A percentile compares a stretch with the other conserved stretches of the same genome.
phyloP scores from a whole-genome alignment of 1,284 basidiomycete species.

The Moniliophthora roreri region DNA sequence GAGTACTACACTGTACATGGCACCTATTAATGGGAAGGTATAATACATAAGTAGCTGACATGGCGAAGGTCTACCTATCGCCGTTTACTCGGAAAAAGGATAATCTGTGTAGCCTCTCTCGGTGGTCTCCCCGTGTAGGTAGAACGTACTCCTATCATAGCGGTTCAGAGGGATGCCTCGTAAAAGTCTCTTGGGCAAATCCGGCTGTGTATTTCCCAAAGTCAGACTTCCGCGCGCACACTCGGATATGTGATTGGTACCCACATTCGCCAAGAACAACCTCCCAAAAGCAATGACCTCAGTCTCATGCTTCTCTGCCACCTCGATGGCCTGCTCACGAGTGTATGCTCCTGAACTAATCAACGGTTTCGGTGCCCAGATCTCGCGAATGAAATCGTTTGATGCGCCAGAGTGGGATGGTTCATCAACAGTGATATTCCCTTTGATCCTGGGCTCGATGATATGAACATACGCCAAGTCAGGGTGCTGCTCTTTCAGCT shows the following conservation, averaged over 20 bases:
- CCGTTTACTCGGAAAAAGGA: neutral
- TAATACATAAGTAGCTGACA: neutral
- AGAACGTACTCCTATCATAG: conserved; percentile 7
- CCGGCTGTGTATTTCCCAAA: neutral
- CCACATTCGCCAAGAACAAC: conserved; percentile 9
- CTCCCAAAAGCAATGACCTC: conserved; percentile 11
- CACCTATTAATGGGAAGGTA: neutral
- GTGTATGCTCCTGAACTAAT: conserved; percentile 7
- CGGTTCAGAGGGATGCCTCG: neutral
- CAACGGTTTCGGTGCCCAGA: conserved; percentile 9
- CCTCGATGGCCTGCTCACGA: conserved; percentile 5
- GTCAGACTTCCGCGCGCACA: neutral
- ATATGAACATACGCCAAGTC: conserved; percentile 47
- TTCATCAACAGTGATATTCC: neutral
- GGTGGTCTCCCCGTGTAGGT: neutral
- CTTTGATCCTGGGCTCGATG: conserved; percentile 32
- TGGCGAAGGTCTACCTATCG: too few species aligned
- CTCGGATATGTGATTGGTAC: neutral
- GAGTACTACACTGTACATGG: conserved; percentile 7
- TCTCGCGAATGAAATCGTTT: conserved; percentile 11
- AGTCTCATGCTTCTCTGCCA: neutral
- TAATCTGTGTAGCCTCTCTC: conserved; percentile 7
- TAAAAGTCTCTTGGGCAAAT: neutral
- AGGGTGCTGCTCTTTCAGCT: conserved; percentile 29
- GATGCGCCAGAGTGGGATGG: neutral